phyloP scores from a whole-genome alignment of 192 early-diverging fungal genomes.

The Backusella australiensis region DNA sequence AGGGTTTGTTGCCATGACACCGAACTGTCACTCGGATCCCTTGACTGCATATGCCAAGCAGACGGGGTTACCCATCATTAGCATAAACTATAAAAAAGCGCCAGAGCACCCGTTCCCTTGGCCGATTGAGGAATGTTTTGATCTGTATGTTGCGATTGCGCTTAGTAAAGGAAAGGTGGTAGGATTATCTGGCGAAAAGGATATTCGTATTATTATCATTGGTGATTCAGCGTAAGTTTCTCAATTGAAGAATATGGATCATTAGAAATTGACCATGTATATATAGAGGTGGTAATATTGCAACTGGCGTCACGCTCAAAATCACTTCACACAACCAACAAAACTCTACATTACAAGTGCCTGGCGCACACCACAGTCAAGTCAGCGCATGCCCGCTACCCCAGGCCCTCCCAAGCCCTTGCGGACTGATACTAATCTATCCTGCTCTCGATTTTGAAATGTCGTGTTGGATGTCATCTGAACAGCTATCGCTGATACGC shows the following conservation, averaged over 20 bases:
- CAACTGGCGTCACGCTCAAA: conserved; percentile 73
- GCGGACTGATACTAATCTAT: conserved; percentile 83
- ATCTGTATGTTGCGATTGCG: conserved; percentile 73
- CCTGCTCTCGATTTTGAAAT: conserved; percentile 90
- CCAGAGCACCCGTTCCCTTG: conserved; percentile 95
- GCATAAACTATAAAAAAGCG: conserved; percentile 92
- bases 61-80: conserved; percentile 70
- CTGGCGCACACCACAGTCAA: neutral
- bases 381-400: neutral
- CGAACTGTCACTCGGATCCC: conserved; percentile 84
- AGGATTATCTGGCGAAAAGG: conserved; percentile 63
- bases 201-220: conserved; percentile 71
- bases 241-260: neutral
- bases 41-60: conserved; percentile 75
- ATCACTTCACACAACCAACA: conserved; percentile 55
- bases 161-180: conserved; percentile 75
- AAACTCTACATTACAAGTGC: neutral
- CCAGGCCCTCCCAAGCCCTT: conserved; percentile 58
- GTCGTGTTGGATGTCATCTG: conserved; percentile 85
- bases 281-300: conserved; percentile 85
- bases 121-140: conserved; percentile 89
- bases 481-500: conserved; percentile 57
- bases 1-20: conserved; percentile 91
- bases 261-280: conserved; percentile 1
- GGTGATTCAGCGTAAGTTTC: conserved; percentile 91